Base-by-base conservation (phyloP, 1,284 basidiomycete species). In the Trametes hirsuta region DNA sequence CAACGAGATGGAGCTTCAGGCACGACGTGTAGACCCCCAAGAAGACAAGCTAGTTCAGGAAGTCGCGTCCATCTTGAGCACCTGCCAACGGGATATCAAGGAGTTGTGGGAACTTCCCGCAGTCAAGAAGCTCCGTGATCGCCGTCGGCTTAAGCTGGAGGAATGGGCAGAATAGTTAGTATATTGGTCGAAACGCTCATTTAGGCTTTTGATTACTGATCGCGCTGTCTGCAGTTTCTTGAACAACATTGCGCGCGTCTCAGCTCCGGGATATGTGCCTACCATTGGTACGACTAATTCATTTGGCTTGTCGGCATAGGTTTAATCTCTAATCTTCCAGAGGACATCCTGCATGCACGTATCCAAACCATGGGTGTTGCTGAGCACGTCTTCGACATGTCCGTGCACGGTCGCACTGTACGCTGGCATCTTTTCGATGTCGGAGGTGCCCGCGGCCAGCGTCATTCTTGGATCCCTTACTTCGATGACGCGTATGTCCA, bases 121-220 rank as follows among this genome's bases (percentile, higher is more conserved):
- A 10, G 87, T 93, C 42, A 84, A 82, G 68, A 81, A 79, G 30
- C 73, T 93, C 68, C 86, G 92, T 52, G 78, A 79, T 25, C 85
- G 82, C 67, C 79, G 90, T 60, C 86, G 86, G 62, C 75, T 93
- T 53, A 88, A 89, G 67, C 75, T 93, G 53, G 90, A 93, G 65
- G 91, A 93, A 71, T 92, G 90, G 85, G 86, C 89, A 9, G 89
- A 91, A 75, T 92, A 89, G 91, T 93, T 70, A 73, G 90, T 81
- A 24, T 81, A 24, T 52, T 12, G 25, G 18, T 11, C 4, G 10
- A 6, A 30, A 8, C 30, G 5, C 30, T 22, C 35, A 24, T 24
- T n/a, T 21, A 45, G 15, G 18, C 5, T 22, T 14, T 11, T 3
- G 15, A 9, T 35, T 44, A 45, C 55, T 47, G 47, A 54, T 47